Percentiles rank a stretch among this genome's conserved stretches.
Evolutionary conservation across 2,329 filamentous ascomycete genomes (phyloP).

Genomic region (Helotiales sp.): DNA sequence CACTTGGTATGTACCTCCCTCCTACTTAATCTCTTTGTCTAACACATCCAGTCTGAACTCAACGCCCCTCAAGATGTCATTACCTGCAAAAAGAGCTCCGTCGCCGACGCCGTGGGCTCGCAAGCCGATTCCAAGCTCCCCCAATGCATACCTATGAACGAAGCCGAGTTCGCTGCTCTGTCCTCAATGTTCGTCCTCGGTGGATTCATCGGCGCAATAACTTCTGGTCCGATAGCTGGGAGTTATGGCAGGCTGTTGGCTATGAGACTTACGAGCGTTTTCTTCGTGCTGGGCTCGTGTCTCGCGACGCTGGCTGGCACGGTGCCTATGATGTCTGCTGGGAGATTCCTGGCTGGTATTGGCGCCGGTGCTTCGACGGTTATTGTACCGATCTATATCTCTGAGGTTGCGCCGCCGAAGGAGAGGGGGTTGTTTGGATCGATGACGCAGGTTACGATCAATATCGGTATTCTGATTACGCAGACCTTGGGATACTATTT

Average conservation of each 20-base stretch:
- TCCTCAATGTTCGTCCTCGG: constrained; percentile 92
- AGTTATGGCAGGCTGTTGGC: constrained; percentile 74
- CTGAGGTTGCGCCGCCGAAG: constrained; percentile 79
- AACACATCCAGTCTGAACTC: constrained; percentile 76
- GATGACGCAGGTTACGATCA: constrained; percentile 93
- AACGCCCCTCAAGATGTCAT: constrained; percentile 95
- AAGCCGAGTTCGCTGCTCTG: constrained; percentile 80
- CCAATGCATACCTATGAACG: constrained; percentile 87
- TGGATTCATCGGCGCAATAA: constrained; percentile 81
- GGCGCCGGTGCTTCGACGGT: constrained; percentile 90
- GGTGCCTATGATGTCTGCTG: constrained; percentile 71
- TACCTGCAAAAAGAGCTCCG: constrained; percentile 73
- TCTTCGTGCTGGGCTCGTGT: constrained; percentile 77
- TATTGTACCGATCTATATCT: constrained; percentile 92
- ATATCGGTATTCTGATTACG: constrained; percentile 83
- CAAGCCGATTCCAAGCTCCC: constrained; percentile 52
- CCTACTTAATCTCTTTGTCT: constrained; percentile 67
- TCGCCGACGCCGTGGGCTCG: constrained; percentile 42
- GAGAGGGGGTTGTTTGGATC: constrained; percentile 79
- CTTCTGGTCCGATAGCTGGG: constrained; percentile 79
- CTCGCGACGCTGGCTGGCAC: constrained; percentile 74
- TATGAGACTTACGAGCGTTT: constrained; percentile 77
- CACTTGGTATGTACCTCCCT: constrained; percentile 69
- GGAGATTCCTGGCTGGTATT: constrained; percentile 79
- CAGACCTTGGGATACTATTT: constrained; percentile 88